phyloP scores from a whole-genome alignment of 306 rosid species.

The Glycine tomentella region DNA sequence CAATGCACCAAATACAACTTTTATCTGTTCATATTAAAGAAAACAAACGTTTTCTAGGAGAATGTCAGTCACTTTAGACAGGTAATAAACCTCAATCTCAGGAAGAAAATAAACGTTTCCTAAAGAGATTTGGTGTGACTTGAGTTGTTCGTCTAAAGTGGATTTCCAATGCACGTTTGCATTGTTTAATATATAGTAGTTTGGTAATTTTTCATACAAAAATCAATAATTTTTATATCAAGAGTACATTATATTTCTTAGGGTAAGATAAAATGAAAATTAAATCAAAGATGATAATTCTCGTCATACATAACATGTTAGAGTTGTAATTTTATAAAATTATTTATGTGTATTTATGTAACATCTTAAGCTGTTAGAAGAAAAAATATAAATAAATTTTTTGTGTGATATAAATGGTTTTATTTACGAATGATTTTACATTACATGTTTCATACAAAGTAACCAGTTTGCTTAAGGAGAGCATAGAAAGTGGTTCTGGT shows the following conservation, averaged over 20 bases:
- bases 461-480: not conserved
- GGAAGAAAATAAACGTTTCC: not conserved
- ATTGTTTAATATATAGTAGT: not conserved
- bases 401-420: not conserved
- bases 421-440: not conserved
- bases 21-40: not conserved
- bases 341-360: not conserved
- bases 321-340: not conserved
- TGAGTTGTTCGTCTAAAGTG: not conserved
- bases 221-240: not conserved
- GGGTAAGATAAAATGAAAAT: not conserved
- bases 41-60: not conserved
- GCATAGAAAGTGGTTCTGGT: not conserved
- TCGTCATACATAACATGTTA: not conserved
- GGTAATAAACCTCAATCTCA: not conserved
- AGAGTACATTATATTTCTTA: not conserved
- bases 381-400: not conserved
- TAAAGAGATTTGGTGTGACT: not conserved
- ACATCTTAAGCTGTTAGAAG: not conserved
- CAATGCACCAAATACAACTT: slow-evolving; percentile 1
- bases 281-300: not conserved
- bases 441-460: not conserved
- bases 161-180: not conserved
- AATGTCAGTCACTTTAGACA: not conserved
- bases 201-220: not conserved